Base-by-base conservation (phyloP, 2,329 filamentous ascomycete genomes). In the Aureobasidium vineae region DNA sequence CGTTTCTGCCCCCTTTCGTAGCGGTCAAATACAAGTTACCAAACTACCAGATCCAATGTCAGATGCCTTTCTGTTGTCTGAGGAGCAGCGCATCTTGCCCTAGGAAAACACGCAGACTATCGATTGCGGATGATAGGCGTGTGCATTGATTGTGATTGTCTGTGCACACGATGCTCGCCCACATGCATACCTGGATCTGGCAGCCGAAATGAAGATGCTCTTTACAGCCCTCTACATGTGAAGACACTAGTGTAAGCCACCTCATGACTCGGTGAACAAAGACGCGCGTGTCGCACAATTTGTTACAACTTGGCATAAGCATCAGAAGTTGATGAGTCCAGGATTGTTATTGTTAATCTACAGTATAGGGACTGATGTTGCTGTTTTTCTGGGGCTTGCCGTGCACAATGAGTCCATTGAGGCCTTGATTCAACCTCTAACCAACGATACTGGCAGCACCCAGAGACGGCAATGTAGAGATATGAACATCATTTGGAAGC, bases 71-170 rank as follows among this genome's bases (percentile, higher is more conserved):
- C 33, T 45, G 40, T 59, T 59, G 40, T 26, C 40, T 33, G 56
- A 59, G 40, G 26, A 45, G 41, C 38, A 41, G 53, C 19, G 23
- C 8, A 16, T 16, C 16, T 41, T 26, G 31, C 52, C 52, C 52
- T 41, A 56, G 15, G 1, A 13, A 38, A 36, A 26, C 16, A 49
- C 8, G 5, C 26, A 47, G 28, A 38, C 57, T 61, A 61, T 61
- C 57, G 57, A 61, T 49, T 61, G 43, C 21, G 43, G 57, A 31
- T 23, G 57, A 61, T 38, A 38, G 57, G 38, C n/a, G 43, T n/a
- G 41, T 61, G 57, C 57, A 61, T 61, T 61, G 59, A 63, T 63
- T 63, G 59, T 50, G 43, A 63, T n/a, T 50, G 41, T 63, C 59
- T 50, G 59, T 63, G 59, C 59, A 63, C 43, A 61, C 26, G 56